Percentiles rank a stretch among this genome's conserved stretches.
phyloP scores from a whole-genome alignment of 805 yeast genomes.

The Yamadazyma phyllophila region DNA sequence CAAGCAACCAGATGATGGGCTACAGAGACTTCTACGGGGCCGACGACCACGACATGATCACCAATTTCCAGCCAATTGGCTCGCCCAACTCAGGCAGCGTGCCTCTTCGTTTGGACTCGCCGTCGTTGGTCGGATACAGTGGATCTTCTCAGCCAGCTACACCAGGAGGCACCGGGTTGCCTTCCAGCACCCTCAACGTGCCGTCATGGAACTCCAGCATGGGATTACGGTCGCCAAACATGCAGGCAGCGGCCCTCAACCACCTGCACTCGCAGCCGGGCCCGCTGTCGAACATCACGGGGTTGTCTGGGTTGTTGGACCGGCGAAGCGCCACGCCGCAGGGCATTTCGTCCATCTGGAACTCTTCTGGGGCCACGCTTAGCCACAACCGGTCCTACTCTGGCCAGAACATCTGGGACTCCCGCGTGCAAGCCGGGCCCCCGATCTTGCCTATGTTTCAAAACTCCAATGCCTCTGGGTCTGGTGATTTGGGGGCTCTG shows the following conservation, averaged over 20 bases:
- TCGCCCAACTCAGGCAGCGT: not conserved
- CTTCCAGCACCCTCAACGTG: not conserved
- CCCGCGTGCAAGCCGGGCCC: not conserved
- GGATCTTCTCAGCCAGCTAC: not conserved
- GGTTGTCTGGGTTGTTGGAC: no score
- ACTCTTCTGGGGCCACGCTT: not conserved
- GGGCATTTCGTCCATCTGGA: not conserved
- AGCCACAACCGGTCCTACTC: not conserved
- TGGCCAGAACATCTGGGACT: not conserved
- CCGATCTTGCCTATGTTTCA: no score
- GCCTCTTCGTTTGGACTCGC: not conserved
- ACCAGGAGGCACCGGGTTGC: not conserved
- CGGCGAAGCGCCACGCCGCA: no score
- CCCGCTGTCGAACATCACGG: no score
- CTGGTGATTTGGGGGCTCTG: not conserved
- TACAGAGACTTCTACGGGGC: not conserved
- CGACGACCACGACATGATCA: not conserved
- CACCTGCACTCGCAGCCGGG: conserved; percentile 7
- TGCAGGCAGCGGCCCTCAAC: conserved; percentile 4
- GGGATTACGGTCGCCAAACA: conserved; percentile 1
- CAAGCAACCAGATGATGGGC: not conserved
- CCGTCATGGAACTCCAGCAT: not conserved
- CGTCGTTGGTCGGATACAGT: not conserved
- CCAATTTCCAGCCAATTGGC: not conserved
- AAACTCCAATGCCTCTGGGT: not conserved